Conservation (phyloP, 441 rosid species). For the Croton laevigatus region DNA sequence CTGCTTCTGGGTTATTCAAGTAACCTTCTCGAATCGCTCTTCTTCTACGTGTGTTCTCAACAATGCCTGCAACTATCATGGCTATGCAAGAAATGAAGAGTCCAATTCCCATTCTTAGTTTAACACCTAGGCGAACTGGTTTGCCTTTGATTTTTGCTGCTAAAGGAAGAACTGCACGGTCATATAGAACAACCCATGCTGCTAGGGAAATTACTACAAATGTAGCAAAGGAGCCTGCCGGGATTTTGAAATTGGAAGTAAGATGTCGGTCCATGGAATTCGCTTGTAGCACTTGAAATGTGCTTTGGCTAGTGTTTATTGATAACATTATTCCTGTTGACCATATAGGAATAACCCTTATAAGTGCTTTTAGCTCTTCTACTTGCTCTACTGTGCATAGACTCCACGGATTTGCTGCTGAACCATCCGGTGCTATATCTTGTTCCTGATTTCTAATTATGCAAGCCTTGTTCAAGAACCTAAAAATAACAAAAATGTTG, state of each 20-base stretch:
- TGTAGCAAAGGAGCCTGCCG: conserved; percentile 69
- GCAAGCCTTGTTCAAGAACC: conserved; percentile 92
- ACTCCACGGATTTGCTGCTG: conserved; percentile 59
- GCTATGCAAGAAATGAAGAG: conserved; percentile 53
- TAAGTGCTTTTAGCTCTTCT: conserved; percentile 77
- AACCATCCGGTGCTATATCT: conserved; percentile 57
- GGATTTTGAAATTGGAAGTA: conserved; percentile 59
- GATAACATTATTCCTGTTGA: conserved; percentile 76
- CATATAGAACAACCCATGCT: conserved; percentile 65
- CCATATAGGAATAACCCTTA: conserved; percentile 85
- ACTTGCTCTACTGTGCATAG: conserved; percentile 88
- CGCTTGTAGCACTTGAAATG: conserved; percentile 76
- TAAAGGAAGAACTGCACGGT: conserved; percentile 63
- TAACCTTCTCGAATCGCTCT: conserved; percentile 56
- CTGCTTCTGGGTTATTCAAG: conserved; percentile 42
- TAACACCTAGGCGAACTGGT: conserved; percentile 53
- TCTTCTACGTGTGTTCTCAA: conserved; percentile 59
- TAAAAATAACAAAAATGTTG: conserved; percentile 13
- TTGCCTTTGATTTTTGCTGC: conserved; percentile 65
- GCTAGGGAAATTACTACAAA: conserved; percentile 55
- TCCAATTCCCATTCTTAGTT: conserved; percentile 83
- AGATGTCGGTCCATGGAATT: conserved; percentile 70
- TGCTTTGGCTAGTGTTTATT: conserved; percentile 58
- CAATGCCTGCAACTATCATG: conserved; percentile 62
- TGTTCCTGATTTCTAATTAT: conserved; percentile 51